Conservation (phyloP, 768 basidiomycete species). For the Lentinus brumalis region DNA sequence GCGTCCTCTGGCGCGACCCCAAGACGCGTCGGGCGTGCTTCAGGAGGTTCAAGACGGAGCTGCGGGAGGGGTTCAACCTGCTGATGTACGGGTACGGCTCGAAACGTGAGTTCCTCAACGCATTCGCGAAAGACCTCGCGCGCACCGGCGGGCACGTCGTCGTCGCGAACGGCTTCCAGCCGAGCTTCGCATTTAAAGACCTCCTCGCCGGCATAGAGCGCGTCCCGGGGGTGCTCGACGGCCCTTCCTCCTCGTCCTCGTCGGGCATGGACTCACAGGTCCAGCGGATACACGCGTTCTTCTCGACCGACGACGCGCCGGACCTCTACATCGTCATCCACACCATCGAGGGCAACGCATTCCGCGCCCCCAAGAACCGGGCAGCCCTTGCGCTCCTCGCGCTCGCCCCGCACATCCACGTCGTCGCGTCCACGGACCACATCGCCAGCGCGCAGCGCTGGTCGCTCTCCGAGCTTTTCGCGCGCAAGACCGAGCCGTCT, state of each 20-base stretch:
- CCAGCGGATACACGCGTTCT: conserved; percentile 65
- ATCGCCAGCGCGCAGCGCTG: conserved; percentile 81
- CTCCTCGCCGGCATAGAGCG: conserved; percentile 61
- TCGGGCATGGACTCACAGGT: conserved; percentile 63
- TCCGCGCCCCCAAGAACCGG: conserved; percentile 66
- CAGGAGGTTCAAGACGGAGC: conserved; percentile 66
- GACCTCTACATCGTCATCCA: conserved; percentile 83
- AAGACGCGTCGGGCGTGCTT: conserved; percentile 43
- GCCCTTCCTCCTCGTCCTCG: conserved; percentile 39
- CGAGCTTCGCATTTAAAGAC: conserved; percentile 25
- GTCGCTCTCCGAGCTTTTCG: conserved; percentile 64
- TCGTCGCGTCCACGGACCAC: conserved; percentile 87
- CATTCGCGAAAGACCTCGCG: conserved; percentile 59
- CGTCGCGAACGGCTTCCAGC: conserved; percentile 26
- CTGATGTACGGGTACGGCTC: conserved; percentile 90
- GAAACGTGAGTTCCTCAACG: conserved; percentile 75
- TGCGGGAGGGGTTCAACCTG: conserved; percentile 84
- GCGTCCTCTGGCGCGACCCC: conserved; percentile 31
- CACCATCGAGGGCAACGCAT: conserved; percentile 78
- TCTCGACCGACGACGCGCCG: conserved; percentile 42
- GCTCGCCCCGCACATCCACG: conserved; percentile 72
- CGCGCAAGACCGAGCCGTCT: conserved; percentile 37
- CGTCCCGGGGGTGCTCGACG: conserved; percentile 28
- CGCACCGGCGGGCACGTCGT: conserved; percentile 25
- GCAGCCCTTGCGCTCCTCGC: conserved; percentile 74